A percentile compares a stretch with the other conserved stretches of the same genome.
Evolutionary conservation across 2,329 filamentous ascomycete genomes (phyloP).

Genomic region (Alternaria novae-zelandiae): DNA sequence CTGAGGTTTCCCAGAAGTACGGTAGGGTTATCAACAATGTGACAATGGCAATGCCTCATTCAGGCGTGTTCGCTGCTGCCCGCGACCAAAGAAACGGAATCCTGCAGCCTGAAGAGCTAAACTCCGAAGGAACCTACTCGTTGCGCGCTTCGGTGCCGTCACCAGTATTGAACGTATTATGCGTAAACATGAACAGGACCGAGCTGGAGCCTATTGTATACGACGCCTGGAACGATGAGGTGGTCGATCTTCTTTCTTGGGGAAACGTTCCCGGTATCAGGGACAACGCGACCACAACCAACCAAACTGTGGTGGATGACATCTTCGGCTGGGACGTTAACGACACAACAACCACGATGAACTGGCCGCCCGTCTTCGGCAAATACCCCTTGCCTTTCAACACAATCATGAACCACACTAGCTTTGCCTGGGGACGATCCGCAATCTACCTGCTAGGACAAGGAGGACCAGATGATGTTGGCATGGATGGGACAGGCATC

Average conservation of each 20-base stretch:
- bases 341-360: slow-evolving; percentile 61
- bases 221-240: slow-evolving; percentile 60
- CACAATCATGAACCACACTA: slow-evolving; percentile 56
- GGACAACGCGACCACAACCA: slow-evolving; percentile 34
- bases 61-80: slow-evolving; percentile 70
- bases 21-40: slow-evolving; percentile 74
- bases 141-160: slow-evolving; percentile 73
- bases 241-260: slow-evolving; percentile 34
- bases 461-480: slow-evolving; percentile 26
- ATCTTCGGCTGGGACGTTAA: slow-evolving; percentile 69
- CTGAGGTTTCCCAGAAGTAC: slow-evolving; percentile 56
- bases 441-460: slow-evolving; percentile 69
- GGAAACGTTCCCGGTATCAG: slow-evolving; percentile 7
- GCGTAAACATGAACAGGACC: slow-evolving; percentile 66
- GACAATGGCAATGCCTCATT: slow-evolving; percentile 78
- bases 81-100: slow-evolving; percentile 68
- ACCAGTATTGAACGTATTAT: slow-evolving; percentile 74
- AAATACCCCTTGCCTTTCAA: slow-evolving; percentile 68
- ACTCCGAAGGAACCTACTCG: slow-evolving; percentile 71
- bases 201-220: slow-evolving; percentile 72
- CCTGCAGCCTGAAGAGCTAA: slow-evolving; percentile 66
- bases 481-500: slow-evolving; percentile 25
- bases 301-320: slow-evolving; percentile 66
- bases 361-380: slow-evolving; percentile 51
- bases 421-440: slow-evolving; percentile 50